Base-by-base conservation (phyloP, 2,329 filamentous ascomycete genomes). In the Dactylellina leptospora region DNA sequence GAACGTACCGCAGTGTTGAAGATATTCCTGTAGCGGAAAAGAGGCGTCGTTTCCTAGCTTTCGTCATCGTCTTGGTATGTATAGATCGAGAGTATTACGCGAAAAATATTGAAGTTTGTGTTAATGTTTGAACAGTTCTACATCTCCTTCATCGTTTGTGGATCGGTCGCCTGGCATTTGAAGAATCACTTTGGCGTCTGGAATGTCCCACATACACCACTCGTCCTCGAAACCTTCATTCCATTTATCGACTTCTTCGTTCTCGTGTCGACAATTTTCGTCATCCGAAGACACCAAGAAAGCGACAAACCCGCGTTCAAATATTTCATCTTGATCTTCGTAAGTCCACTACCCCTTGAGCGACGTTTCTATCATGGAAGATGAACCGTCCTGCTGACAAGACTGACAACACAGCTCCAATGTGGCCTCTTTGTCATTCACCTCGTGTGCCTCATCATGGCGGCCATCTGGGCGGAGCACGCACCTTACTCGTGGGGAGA, bases 121-220 rank as follows among this genome's bases (percentile, higher is more conserved):
- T n/a, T n/a, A n/a, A n/a, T n/a, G n/a, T n/a, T n/a, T n/a, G n/a
- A 16, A 5, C 20, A 70, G 64, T 51, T 56, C 38, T 71, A 71
- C 45, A 53, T 59, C 25, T 58, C 66, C 3, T 71, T 71, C n/a
- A 50, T 63, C 20, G 20, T 63, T 38, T 71, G 66, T 18, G 66
- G 42, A 10, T 42, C 58, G 2, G 44, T 63, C 9, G 42, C 66
- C 1, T 71, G 66, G 66, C 18, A 33, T 40, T 10, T 71, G 4
- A 27, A 28, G 4, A 44, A 71, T 18, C 1, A 27, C 6, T 6
- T 44, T 3, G 18, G 36, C n/a, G n/a, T 71, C 23, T 53, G 40
- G 45, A 10, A 18, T 25, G 20, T 63, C 45, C 28, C 56, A 20
- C 25, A 30, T 18, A 27, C 48, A 6, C 58, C 66, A 22, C 51